Evolutionary conservation across 2,329 filamentous ascomycete genomes (phyloP), one percentile per base, ranked within the genome.

Genomic region (Aspergillus niger): DNA sequence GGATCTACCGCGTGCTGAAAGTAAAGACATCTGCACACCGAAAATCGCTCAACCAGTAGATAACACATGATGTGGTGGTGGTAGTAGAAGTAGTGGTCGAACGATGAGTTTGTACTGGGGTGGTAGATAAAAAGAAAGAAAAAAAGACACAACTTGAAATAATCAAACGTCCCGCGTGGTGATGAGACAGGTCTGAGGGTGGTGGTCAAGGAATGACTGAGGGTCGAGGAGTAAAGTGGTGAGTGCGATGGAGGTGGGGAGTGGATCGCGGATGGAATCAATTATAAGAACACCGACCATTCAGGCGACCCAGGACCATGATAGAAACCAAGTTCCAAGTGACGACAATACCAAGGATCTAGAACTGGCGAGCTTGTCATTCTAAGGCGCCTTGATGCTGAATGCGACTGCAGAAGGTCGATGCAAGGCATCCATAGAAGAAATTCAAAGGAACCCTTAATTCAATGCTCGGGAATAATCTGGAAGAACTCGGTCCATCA

Each of bases 11-110:
- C 88, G 75, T 97, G 93, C 72, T 89, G 85, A 81, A 94, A 91
- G 82, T 97, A 96, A 69, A 94, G 83, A 79, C 92, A 97, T 65
- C 88, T 86, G 83, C 92, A 97, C 58, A 89, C 91, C 58, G 92
- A 88, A 81, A 92, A 97, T 61, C 91, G 84, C 77, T 97, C 92
- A 69, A 94, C 82, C 63, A 97, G 79, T 79, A 93, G 91, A 72
- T 91, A 93, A 73, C 92, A 97, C 92, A 97, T 96, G 63, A 66
- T 82, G 75, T 5, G 11, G 11, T 36, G 32, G 5, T 36, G 0
- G 71, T 36, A 2, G 32, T 36, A 6, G 26, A 5, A 5, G 71
- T 8, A 24, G 49, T 28, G 38, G 22, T 43, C 6, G 22, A 53
- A 10, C 17, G 43, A 32, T 41, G n/a, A 22, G 36, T 39, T 36